Percentiles rank a stretch among this genome's conserved stretches.
Conservation (phyloP, 208 protist genomes). For the Wallacemonas rigidus region DNA sequence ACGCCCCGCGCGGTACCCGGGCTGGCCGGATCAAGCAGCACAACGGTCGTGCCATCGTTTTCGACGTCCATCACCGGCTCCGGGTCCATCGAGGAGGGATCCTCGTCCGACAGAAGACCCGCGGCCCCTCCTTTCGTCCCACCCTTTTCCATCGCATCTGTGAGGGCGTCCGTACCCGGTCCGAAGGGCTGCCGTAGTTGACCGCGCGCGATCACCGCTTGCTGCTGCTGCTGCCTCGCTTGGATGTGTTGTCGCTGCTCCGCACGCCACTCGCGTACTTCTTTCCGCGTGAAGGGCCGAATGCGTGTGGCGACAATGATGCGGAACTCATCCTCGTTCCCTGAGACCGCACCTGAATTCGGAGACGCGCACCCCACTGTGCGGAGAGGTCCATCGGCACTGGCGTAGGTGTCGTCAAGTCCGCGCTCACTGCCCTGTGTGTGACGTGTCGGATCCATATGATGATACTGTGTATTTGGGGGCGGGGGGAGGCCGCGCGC, state of each 20-base stretch:
- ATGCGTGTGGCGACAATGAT: slow-evolving; percentile 66
- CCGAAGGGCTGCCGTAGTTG: slow-evolving; percentile 49
- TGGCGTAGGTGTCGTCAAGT: slow-evolving; percentile 2
- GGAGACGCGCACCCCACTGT: no score
- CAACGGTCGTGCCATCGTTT: slow-evolving; percentile 44
- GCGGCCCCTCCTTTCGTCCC: not conserved
- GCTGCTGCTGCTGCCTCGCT: slow-evolving; percentile 27
- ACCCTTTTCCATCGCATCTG: not conserved
- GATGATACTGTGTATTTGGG: not conserved
- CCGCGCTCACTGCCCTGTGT: not conserved
- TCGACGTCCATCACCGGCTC: slow-evolving; percentile 59
- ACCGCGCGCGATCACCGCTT: slow-evolving; percentile 19
- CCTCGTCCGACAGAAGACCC: slow-evolving; percentile 1
- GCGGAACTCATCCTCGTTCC: slow-evolving; percentile 30
- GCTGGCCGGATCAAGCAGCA: slow-evolving; percentile 40
- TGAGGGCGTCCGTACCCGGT: slow-evolving; percentile 14
- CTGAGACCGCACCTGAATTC: not conserved
- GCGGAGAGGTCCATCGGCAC: no score
- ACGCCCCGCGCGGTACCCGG: slow-evolving; percentile 20
- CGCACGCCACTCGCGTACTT: slow-evolving; percentile 27
- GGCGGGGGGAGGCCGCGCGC: not conserved
- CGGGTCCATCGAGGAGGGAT: slow-evolving; percentile 19
- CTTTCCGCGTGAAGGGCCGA: slow-evolving; percentile 50
- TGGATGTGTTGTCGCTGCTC: slow-evolving; percentile 13
- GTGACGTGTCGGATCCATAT: not conserved